phyloP scores from a whole-genome alignment of 345 rosid species.

The Gossypioides kirkii region DNA sequence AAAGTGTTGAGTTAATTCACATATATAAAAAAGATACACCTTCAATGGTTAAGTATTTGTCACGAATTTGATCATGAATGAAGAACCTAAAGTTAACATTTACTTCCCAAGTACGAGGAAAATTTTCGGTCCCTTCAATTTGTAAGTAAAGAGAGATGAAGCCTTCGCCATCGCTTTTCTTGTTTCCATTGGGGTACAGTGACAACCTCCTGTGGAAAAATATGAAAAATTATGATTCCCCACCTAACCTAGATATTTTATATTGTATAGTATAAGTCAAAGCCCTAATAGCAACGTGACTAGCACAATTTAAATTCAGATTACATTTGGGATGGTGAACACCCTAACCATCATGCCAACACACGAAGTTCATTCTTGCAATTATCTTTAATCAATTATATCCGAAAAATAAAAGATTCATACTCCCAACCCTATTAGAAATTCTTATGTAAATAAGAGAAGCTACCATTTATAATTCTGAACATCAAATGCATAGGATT shows the following conservation, averaged over 20 bases:
- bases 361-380: too few species aligned
- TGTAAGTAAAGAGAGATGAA: conserved; percentile 31
- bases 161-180: conserved; percentile 17
- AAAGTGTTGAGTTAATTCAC: too few species aligned
- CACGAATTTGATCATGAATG: background rate
- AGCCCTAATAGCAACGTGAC: too few species aligned
- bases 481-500: background rate
- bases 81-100: conserved; percentile 4
- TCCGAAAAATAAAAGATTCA: too few species aligned
- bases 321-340: too few species aligned
- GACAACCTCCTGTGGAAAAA: conserved; percentile 24
- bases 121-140: conserved; percentile 15
- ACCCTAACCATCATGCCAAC: too few species aligned
- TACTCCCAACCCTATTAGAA: too few species aligned
- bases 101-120: conserved; percentile 8
- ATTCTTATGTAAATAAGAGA: background rate
- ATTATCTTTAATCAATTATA: too few species aligned
- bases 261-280: background rate
- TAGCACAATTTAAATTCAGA: too few species aligned
- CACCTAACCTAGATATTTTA: background rate
- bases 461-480: background rate
- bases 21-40: background rate
- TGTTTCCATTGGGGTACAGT: conserved; percentile 33
- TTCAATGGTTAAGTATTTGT: background rate
- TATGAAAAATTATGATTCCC: background rate